Conservation (phyloP, 2,329 filamentous ascomycete species). For the Phoma herbarum region DNA sequence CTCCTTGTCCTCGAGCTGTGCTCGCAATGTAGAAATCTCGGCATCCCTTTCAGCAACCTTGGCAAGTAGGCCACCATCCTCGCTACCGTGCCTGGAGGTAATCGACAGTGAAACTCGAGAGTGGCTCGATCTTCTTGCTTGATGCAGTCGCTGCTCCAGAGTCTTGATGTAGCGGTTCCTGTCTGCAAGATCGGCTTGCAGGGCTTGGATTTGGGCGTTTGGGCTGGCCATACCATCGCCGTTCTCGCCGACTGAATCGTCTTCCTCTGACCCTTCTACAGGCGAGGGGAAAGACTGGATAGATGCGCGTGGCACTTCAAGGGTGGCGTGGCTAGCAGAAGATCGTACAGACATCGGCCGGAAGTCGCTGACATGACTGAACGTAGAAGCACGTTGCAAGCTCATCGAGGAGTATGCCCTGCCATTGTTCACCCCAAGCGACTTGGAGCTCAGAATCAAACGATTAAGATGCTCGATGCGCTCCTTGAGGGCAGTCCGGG, state of each 20-base stretch:
- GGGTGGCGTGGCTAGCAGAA: slow-evolving; percentile 51
- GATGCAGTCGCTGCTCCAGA: slow-evolving; percentile 87
- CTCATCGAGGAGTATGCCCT: slow-evolving; percentile 55
- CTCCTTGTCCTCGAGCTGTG: slow-evolving; percentile 92
- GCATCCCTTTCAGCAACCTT: slow-evolving; percentile 87
- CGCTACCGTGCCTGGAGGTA: slow-evolving; percentile 70
- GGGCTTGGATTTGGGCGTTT: slow-evolving; percentile 84
- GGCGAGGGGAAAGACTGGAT: slow-evolving; percentile 33
- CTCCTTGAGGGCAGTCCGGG: slow-evolving; percentile 93
- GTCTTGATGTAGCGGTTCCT: slow-evolving; percentile 97
- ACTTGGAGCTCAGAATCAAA: slow-evolving; percentile 94
- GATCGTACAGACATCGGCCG: slow-evolving; percentile 61
- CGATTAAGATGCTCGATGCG: slow-evolving; percentile 96
- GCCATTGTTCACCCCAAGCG: slow-evolving; percentile 82
- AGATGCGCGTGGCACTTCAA: slow-evolving; percentile 52
- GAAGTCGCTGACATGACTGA: slow-evolving; percentile 51
- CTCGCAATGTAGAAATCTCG: slow-evolving; percentile 90
- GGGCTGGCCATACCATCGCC: slow-evolving; percentile 86
- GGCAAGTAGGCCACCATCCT: slow-evolving; percentile 77
- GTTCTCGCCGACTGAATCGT: slow-evolving; percentile 74
- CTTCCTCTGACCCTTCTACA: slow-evolving; percentile 50
- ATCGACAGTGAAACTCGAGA: slow-evolving; percentile 83
- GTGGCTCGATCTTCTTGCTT: slow-evolving; percentile 89
- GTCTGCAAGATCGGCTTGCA: slow-evolving; percentile 94
- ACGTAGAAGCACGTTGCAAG: slow-evolving; percentile 48